Evolutionary conservation across 2,329 filamentous ascomycete species (phyloP), one percentile per base, ranked within the genome.

Genomic region (Colletotrichum somersetense): DNA sequence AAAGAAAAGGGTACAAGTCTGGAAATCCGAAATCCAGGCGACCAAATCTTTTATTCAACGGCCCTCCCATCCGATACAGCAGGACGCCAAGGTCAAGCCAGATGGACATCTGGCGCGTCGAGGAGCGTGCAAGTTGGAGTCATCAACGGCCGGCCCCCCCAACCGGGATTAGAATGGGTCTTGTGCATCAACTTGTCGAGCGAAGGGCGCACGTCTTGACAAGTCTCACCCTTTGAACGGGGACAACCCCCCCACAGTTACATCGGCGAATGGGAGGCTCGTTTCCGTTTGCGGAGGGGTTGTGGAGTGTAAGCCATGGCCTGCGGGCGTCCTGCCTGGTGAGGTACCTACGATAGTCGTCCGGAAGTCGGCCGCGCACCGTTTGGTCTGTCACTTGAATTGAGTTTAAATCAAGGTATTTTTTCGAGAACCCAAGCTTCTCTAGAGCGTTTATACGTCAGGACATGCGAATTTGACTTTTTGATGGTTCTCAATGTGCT

Each of bases 181-280:
- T 61, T 55, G 68, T 71, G 66, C 66, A 72, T 72, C 59, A 72
- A 38, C 68, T 67, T 71, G 68, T 71, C 68, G 61, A 71, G 64
- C 56, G 61, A 63, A 72, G 70, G 57, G 70, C 70, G 70, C 70
- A 62, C 66, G 57, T 70, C 44, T 72, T 67, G 70, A 70, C 70
- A 72, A 65, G 70, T 61, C 56, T 61, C 70, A 72, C 66, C 66
- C 66, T 72, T 70, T 14, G 53, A 59, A 72, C 55, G 70, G 66
- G 66, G 70, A 20, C 35, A 33, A 8, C 46, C 66, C 35, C 66
- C 53, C 59, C 70, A 70, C 66, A 56, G 64, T 61, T 70, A 61
- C 50, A n/a, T 14, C 33, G 48, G 16, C 50, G 61, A 38, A 65
- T 55, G 42, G 59, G 38, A 46, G 68, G 42, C 33, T 50, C 35